Conservation (phyloP, 129 eudicot genomes). For the Heracleum sosnowskyi region DNA sequence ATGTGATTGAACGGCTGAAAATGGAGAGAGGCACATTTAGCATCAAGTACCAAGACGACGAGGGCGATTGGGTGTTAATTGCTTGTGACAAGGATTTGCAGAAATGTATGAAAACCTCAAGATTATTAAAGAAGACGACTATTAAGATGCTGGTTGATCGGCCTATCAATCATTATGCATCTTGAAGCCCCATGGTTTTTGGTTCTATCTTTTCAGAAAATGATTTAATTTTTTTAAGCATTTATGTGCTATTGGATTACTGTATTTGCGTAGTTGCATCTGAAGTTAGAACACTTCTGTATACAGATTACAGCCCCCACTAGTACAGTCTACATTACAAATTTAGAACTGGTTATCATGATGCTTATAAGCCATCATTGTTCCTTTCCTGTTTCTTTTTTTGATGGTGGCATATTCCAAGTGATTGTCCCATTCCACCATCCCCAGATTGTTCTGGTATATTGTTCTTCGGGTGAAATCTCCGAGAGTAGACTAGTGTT, state of each 20-base stretch:
- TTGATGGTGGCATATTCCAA: no score
- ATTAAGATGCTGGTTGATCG: conserved; percentile 1
- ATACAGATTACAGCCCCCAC: no score
- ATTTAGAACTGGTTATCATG: no score
- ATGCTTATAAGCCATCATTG: no score
- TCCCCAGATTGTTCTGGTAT: no score
- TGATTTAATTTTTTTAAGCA: no score
- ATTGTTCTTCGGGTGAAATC: no score
- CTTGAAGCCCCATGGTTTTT: neutral
- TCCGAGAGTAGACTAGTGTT: neutral
- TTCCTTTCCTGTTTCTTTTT: no score
- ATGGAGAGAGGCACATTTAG: conserved; percentile 13
- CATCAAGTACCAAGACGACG: conserved; percentile 20
- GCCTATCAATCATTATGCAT: neutral
- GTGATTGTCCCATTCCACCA: no score
- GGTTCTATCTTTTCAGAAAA: no score
- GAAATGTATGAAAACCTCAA: neutral
- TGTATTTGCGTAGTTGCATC: neutral
- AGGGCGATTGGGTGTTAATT: conserved; percentile 24
- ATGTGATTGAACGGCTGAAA: conserved; percentile 21
- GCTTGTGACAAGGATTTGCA: conserved; percentile 12
- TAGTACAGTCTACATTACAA: no score
- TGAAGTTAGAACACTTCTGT: neutral
- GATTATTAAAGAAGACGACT: neutral
- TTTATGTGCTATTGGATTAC: no score